These are phyloP conservation scores for Chondrus crispus DNA, from an alignment of 23 red algal species.

Conservation along the genomic window DNA sequence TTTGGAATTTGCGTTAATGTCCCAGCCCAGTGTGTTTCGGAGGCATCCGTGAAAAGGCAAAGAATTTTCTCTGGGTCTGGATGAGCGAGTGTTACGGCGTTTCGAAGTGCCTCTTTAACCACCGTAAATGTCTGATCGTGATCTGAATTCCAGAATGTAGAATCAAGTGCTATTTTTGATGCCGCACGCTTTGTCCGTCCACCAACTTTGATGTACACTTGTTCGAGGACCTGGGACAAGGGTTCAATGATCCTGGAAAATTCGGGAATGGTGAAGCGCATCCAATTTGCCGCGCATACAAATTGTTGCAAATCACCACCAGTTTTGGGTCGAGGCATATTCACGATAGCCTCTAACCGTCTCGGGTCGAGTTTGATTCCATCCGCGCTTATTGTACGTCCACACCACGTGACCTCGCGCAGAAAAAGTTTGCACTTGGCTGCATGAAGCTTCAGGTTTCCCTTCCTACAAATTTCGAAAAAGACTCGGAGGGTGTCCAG, in stretches of 20 bases:
- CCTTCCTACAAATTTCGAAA: background rate
- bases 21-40: background rate
- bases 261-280: background rate
- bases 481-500: background rate
- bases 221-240: background rate
- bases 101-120: background rate
- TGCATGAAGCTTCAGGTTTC: background rate
- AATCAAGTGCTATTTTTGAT: background rate
- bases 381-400: background rate
- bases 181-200: background rate
- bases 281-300: slow-evolving; percentile 1
- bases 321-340: background rate
- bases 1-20: background rate
- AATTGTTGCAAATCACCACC: slow-evolving; percentile 21
- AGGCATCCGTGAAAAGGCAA: slow-evolving; percentile 6
- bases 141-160: background rate
- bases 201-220: background rate
- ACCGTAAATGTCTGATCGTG: background rate
- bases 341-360: background rate
- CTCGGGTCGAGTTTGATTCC: background rate
- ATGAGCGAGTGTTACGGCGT: background rate
- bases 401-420: slow-evolving; percentile 22
- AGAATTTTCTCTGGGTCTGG: background rate
- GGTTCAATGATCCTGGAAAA: background rate
- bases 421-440: background rate